Evolutionary conservation across 257 asterid genomes (phyloP).

Genomic region (Galeopsis tetrahit): DNA sequence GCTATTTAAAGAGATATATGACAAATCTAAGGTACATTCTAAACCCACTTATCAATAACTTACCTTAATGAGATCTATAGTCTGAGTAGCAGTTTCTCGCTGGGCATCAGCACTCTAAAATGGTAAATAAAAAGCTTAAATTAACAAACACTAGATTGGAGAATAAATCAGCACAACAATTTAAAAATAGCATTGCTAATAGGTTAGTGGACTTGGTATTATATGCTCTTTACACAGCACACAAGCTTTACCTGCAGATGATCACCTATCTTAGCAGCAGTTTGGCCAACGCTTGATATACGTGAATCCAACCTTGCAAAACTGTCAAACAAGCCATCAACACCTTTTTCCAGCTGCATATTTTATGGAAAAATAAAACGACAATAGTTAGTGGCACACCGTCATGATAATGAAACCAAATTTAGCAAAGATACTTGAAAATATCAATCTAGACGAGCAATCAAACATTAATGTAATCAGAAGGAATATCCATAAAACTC

Average conservation of each 20-base stretch:
- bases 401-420: constrained; percentile 22
- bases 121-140: constrained; percentile 21
- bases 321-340: constrained; percentile 94
- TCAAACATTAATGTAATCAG: background rate
- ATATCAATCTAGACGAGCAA: constrained; percentile 7
- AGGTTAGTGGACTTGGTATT: background rate
- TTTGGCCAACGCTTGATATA: constrained; percentile 98
- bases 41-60: constrained; percentile 5
- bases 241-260: constrained; percentile 78
- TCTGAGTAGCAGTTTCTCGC: constrained; percentile 96
- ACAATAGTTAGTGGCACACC: constrained; percentile 24
- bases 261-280: constrained; percentile 99
- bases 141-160: constrained; percentile 14
- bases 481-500: constrained; percentile 8
- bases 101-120: constrained; percentile 98
- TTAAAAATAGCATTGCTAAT: constrained; percentile 15
- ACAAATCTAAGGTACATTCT: constrained; percentile 19
- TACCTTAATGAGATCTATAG: constrained; percentile 98
- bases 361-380: constrained; percentile 27
- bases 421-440: constrained; percentile 10
- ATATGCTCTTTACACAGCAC: background rate
- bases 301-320: constrained; percentile 95
- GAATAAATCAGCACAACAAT: constrained; percentile 30
- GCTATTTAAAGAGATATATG: constrained; percentile 27
- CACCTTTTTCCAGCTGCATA: constrained; percentile 96